These are phyloP conservation scores for Argentina anserina DNA, from an alignment of 306 rosid species.

Conservation along the genomic window DNA sequence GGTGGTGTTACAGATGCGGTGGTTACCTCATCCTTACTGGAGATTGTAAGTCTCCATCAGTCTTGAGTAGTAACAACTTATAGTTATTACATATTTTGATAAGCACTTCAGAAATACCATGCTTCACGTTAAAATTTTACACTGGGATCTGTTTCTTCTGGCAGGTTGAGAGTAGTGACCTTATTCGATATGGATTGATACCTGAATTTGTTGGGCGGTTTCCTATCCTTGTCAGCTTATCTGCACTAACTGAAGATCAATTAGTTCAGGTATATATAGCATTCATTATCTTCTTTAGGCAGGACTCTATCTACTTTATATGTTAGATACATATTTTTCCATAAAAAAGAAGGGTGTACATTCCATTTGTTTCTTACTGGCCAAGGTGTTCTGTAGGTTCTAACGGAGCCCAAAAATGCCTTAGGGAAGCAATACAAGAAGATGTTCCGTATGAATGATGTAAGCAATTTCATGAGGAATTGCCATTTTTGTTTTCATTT, in stretches of 20 bases:
- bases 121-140: constrained; percentile 17
- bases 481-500: background rate
- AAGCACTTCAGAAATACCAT: constrained; percentile 7
- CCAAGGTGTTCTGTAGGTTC: constrained; percentile 51
- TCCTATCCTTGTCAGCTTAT: constrained; percentile 88
- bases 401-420: constrained; percentile 93
- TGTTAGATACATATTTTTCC: background rate
- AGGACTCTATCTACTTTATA: background rate
- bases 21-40: constrained; percentile 79
- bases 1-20: constrained; percentile 79
- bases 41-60: constrained; percentile 53
- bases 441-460: constrained; percentile 92
- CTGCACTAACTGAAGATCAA: constrained; percentile 85
- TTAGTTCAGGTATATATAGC: constrained; percentile 71
- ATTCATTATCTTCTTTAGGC: constrained; percentile 8
- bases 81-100: background rate
- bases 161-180: constrained; percentile 98
- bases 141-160: constrained; percentile 21
- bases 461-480: constrained; percentile 32
- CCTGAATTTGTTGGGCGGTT: constrained; percentile 98
- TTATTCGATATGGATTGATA: constrained; percentile 85
- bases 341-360: background rate
- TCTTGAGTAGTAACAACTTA: constrained; percentile 16
- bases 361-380: constrained; percentile 12
- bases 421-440: constrained; percentile 94